phyloP scores from a whole-genome alignment of 2,329 filamentous ascomycete genomes.

The Sphaceloma murrayae region DNA sequence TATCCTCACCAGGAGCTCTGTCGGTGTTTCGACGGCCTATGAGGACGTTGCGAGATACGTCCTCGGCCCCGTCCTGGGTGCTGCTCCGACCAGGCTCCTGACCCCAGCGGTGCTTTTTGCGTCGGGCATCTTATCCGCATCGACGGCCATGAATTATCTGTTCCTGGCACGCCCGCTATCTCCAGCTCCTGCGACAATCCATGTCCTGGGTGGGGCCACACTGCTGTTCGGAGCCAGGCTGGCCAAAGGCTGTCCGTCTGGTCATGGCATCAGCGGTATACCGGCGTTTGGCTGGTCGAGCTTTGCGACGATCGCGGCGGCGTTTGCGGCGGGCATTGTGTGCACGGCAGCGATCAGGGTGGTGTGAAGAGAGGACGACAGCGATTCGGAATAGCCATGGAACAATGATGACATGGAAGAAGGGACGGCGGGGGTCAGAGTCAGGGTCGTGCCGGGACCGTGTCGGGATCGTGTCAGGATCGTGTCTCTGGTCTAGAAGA shows the following conservation, averaged over 20 bases:
- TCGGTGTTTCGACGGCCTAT: constrained; percentile 54
- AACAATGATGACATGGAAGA: background rate
- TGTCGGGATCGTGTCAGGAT: no score
- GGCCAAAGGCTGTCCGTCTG: constrained; percentile 58
- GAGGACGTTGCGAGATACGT: constrained; percentile 51
- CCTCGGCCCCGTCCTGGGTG: constrained; percentile 30
- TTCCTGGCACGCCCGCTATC: constrained; percentile 16
- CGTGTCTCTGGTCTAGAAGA: constrained; percentile 11
- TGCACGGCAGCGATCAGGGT: constrained; percentile 1
- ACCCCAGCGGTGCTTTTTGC: constrained; percentile 45
- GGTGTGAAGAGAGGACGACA: background rate
- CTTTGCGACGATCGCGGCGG: constrained; percentile 49
- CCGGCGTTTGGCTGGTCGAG: constrained; percentile 54
- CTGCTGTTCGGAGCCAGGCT: constrained; percentile 53
- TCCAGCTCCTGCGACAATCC: constrained; percentile 6
- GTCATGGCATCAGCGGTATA: constrained; percentile 60
- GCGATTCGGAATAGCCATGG: constrained; percentile 2
- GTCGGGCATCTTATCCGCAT: constrained; percentile 42
- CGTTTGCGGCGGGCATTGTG: constrained; percentile 44
- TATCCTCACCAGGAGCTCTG: constrained; percentile 42
- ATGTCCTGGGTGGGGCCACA: constrained; percentile 44
- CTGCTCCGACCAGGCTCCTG: constrained; percentile 26
- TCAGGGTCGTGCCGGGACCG: background rate
- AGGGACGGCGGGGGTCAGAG: background rate
- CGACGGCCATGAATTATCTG: constrained; percentile 29